phyloP scores from a whole-genome alignment of 352 stramenopile species.

The Pythium insidiosum region DNA sequence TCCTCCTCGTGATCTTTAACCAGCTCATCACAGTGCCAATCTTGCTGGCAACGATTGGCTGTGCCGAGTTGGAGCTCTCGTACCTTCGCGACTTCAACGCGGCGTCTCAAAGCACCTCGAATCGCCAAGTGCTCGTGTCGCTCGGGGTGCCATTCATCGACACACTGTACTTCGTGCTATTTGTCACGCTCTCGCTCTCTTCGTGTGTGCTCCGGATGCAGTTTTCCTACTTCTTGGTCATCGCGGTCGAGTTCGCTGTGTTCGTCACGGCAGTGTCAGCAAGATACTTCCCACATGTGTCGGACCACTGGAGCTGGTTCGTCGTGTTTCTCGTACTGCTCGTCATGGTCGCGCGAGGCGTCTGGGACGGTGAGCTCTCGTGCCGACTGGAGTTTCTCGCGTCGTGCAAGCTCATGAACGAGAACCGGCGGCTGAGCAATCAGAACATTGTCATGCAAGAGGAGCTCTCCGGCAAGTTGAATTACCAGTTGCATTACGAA shows the following conservation, averaged over 20 bases:
- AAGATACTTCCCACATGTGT: slow-evolving; percentile 8
- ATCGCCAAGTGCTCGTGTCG: slow-evolving; percentile 10
- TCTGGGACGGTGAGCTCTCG: slow-evolving; percentile 35
- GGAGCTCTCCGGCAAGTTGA: slow-evolving; percentile 46
- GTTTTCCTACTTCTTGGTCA: slow-evolving; percentile 36
- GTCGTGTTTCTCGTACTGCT: slow-evolving; percentile 27
- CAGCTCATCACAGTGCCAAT: no score
- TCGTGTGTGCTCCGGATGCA: slow-evolving; percentile 41
- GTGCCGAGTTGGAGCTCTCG: slow-evolving; percentile 26
- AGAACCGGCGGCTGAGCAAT: slow-evolving; percentile 50
- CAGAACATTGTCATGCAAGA: slow-evolving; percentile 66
- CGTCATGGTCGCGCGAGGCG: slow-evolving; percentile 23
- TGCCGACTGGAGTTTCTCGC: slow-evolving; percentile 42
- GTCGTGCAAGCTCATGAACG: slow-evolving; percentile 40
- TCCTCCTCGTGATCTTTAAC: no score
- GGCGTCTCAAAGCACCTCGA: background rate
- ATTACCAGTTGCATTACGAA: slow-evolving; percentile 64
- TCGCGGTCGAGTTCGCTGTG: slow-evolving; percentile 28
- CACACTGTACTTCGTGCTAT: slow-evolving; percentile 33
- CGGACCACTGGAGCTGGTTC: slow-evolving; percentile 20
- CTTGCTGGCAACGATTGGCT: no score
- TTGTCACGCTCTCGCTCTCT: slow-evolving; percentile 25
- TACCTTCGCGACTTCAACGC: slow-evolving; percentile 6
- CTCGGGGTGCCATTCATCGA: slow-evolving; percentile 31
- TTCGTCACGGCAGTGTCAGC: slow-evolving; percentile 22